These are phyloP conservation scores for Scutellaria minor DNA, from an alignment of 257 asterid genomes.

Conservation along the genomic window DNA sequence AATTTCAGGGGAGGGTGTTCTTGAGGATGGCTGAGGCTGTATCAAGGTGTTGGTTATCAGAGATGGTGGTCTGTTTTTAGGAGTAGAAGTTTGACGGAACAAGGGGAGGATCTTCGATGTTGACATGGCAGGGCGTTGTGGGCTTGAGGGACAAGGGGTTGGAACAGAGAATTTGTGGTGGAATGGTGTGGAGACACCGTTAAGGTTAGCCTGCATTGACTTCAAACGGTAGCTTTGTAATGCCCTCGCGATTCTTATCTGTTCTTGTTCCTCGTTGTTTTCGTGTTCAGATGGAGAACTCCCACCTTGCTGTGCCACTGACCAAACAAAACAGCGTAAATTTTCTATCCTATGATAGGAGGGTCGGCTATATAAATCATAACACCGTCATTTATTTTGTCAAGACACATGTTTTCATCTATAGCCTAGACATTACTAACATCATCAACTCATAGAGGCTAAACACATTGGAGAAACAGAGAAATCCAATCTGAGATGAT, in stretches of 20 bases:
- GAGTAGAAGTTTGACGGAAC: slow-evolving; percentile 42
- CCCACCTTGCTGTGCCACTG: slow-evolving; percentile 70
- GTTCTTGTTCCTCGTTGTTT: slow-evolving; percentile 77
- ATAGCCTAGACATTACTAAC: not conserved
- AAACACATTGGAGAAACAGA: not conserved
- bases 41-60: slow-evolving; percentile 35
- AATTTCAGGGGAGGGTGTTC: slow-evolving; percentile 43
- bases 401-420: too few species aligned
- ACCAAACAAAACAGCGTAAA: slow-evolving; percentile 9
- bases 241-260: slow-evolving; percentile 73
- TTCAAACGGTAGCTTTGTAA: slow-evolving; percentile 55
- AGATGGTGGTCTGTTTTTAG: slow-evolving; percentile 39
- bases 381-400: too few species aligned
- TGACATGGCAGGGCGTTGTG: slow-evolving; percentile 51
- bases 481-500: not conserved
- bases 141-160: slow-evolving; percentile 66
- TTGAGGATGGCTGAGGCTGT: slow-evolving; percentile 18
- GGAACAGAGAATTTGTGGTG: slow-evolving; percentile 50
- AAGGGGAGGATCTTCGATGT: slow-evolving; percentile 76
- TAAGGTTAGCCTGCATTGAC: slow-evolving; percentile 46
- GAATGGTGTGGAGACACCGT: slow-evolving; percentile 45
- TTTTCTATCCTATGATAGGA: too few species aligned
- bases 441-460: not conserved
- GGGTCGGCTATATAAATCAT: too few species aligned
- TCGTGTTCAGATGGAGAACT: slow-evolving; percentile 54